phyloP scores from a whole-genome alignment of 1,284 basidiomycete genomes.

The Clitocybe nebularis region DNA sequence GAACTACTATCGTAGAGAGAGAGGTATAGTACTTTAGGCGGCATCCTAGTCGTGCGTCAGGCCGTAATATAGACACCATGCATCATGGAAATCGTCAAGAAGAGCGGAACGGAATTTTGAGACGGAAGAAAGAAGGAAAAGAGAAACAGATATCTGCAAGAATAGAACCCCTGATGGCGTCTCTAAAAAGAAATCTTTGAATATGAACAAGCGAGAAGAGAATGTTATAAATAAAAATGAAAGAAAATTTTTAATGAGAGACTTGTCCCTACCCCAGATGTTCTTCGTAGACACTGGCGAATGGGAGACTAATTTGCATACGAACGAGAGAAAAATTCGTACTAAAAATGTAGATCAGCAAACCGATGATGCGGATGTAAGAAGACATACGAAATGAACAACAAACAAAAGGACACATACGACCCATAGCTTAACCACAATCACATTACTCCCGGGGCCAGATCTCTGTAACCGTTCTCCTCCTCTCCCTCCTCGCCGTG shows the following conservation, averaged over 20 bases:
- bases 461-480: conserved; percentile 42
- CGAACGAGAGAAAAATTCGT: neutral
- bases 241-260: conserved; percentile 10
- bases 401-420: neutral
- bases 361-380: neutral
- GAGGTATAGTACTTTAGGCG: conserved; percentile 17
- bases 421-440: too few relatives aligned
- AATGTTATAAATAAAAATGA: conserved; percentile 4
- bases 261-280: conserved; percentile 12
- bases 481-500: conserved; percentile 31
- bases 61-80: conserved; percentile 16
- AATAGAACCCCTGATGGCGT: neutral
- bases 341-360: neutral
- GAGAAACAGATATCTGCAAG: conserved; percentile 5
- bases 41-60: conserved; percentile 19
- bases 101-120: conserved; percentile 3
- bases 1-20: conserved; percentile 20
- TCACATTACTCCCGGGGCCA: conserved; percentile 29
- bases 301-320: conserved; percentile 9
- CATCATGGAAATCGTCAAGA: conserved; percentile 12
- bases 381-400: conserved; percentile 1
- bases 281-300: conserved; percentile 9
- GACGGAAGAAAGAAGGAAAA: neutral
- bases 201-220: neutral
- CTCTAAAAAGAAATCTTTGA: neutral